These are phyloP conservation scores for Vitis amurensis DNA, from an alignment of 164 flowering plant genomes.

Conservation along the genomic window DNA sequence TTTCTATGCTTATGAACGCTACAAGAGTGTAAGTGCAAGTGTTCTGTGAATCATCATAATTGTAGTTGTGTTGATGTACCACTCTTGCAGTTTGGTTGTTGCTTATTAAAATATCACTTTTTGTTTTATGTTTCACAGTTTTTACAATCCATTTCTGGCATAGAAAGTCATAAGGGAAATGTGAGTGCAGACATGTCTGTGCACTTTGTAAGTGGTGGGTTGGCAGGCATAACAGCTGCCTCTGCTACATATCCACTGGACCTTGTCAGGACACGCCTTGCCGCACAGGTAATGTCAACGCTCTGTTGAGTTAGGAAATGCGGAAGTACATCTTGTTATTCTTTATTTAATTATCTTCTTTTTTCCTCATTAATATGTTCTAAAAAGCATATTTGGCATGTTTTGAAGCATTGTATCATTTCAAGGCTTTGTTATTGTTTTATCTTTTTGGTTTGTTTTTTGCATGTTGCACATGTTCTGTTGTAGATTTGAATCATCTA, in stretches of 20 bases:
- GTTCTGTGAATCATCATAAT: background rate
- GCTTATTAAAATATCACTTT: conserved; percentile 1
- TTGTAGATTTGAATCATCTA: too few relatives aligned
- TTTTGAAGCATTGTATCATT: too few relatives aligned
- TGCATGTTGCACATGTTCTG: too few relatives aligned
- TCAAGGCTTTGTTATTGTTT: too few relatives aligned
- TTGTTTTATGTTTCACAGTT: conserved; percentile 36
- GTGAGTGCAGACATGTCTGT: conserved; percentile 42
- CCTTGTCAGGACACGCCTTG: conserved; percentile 86
- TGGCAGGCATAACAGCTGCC: conserved; percentile 88
- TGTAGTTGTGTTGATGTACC: background rate
- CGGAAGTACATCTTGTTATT: background rate
- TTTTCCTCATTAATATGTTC: too few relatives aligned
- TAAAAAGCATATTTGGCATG: too few relatives aligned
- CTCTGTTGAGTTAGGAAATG: background rate
- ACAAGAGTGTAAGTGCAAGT: conserved; percentile 54
- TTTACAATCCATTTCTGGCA: conserved; percentile 49
- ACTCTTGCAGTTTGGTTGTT: background rate
- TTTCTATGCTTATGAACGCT: conserved; percentile 76
- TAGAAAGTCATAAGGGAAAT: conserved; percentile 41
- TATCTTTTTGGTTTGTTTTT: too few relatives aligned
- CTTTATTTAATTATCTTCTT: background rate
- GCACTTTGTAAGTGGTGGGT: conserved; percentile 73
- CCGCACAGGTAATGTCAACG: conserved; percentile 66
- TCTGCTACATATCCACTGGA: conserved; percentile 77